Conservation (phyloP, 1,284 basidiomycete genomes). For the Ustanciosporium gigantosporum region DNA sequence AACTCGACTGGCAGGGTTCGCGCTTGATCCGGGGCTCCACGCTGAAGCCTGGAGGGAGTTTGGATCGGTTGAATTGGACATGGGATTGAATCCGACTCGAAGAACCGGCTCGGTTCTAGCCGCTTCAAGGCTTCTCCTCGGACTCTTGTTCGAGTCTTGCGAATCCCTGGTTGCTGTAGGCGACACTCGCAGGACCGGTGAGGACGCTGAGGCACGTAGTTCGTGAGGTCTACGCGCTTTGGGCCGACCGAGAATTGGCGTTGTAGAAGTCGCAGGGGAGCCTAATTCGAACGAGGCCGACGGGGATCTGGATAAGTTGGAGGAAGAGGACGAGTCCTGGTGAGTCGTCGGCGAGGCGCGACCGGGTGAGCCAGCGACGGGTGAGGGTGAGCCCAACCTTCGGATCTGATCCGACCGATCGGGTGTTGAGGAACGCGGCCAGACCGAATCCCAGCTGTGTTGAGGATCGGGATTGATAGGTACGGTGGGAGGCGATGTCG, state of each 20-base stretch:
- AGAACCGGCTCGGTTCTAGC: conserved; percentile 21
- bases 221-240: conserved; percentile 38
- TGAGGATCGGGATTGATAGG: conserved; percentile 39
- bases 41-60: background rate
- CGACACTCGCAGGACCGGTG: conserved; percentile 23
- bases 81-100: conserved; percentile 24
- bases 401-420: conserved; percentile 27
- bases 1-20: conserved; percentile 17
- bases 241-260: conserved; percentile 19
- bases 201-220: conserved; percentile 30
- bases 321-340: conserved; percentile 7
- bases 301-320: conserved; percentile 27
- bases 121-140: conserved; percentile 23
- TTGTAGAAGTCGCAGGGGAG: conserved; percentile 13
- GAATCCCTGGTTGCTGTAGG: conserved; percentile 15
- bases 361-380: conserved; percentile 20
- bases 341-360: conserved; percentile 15
- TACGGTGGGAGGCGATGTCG: conserved; percentile 14
- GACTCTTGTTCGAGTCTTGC: conserved; percentile 13
- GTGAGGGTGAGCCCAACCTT: conserved; percentile 24
- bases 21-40: background rate
- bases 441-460: conserved; percentile 49
- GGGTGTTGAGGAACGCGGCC: conserved; percentile 37
- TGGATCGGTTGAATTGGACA: background rate
- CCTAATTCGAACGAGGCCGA: no score